Conservation (phyloP, 495 filamentous ascomycete species). For the Rusavskia elegans region DNA sequence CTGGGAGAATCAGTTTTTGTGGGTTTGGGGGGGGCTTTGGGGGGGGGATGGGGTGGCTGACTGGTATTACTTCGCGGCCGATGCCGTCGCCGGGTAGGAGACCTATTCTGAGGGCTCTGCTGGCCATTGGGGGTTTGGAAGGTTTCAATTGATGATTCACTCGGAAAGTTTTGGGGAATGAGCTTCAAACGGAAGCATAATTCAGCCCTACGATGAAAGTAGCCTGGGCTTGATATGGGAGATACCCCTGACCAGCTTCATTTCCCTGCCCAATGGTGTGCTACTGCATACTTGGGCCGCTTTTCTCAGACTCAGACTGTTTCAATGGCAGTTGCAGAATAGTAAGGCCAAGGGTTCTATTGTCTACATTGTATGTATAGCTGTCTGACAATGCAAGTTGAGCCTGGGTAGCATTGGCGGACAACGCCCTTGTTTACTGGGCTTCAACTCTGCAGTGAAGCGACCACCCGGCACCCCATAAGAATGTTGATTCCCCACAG, state of each 20-base stretch:
- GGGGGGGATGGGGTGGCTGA: conserved; percentile 14
- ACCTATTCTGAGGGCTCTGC: conserved; percentile 44
- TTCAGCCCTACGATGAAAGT: too few species aligned
- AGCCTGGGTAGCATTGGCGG: too few species aligned
- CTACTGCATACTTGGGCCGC: too few species aligned
- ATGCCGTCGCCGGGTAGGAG: conserved; percentile 98
- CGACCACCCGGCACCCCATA: background rate
- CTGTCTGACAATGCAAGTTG: too few species aligned
- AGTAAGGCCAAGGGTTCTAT: too few species aligned
- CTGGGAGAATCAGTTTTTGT: conserved; percentile 15
- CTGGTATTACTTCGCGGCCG: conserved; percentile 92
- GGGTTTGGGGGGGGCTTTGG: background rate
- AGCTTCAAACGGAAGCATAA: background rate
- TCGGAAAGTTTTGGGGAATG: background rate
- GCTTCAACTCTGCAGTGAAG: background rate
- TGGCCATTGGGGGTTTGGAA: conserved; percentile 19
- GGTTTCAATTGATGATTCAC: background rate
- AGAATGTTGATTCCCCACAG: background rate
- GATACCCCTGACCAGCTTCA: background rate
- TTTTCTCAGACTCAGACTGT: too few species aligned
- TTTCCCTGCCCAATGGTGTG: background rate
- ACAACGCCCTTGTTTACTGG: background rate
- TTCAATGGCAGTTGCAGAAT: too few species aligned
- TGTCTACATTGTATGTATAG: too few species aligned
- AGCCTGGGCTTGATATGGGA: too few species aligned